Evolutionary conservation across 2,329 filamentous ascomycete species (phyloP), one percentile per base, ranked within the genome.

Genomic region (Cercospora sesami): DNA sequence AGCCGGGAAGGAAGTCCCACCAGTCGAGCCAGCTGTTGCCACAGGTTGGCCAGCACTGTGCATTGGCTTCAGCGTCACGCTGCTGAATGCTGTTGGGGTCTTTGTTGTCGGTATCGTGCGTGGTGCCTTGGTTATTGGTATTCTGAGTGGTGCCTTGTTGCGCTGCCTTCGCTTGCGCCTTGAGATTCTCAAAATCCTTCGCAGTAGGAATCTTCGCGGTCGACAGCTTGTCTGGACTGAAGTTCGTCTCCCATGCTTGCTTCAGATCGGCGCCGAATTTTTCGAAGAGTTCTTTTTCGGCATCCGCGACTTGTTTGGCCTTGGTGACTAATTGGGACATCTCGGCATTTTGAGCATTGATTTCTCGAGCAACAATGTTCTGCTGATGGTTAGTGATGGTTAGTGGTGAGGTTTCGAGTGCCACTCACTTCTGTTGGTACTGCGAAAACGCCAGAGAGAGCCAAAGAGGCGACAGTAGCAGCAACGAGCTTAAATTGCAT

Each of bases 401-500:
- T 9, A 55, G 5, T 16, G 3, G 9, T 4, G 28, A n/a, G 6
- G 62, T 2, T 4, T 8, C 12, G 23, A 8, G 33, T 9, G 36
- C n/a, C 18, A 4, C 45, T 63, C 12, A 55, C 61, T 21, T 23
- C 16, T 33, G 26, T 33, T 31, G 62, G 62, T 45, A 36, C 59
- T 42, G 64, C 64, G 16, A 66, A 33, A 26, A 55, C 59, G 45
- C 64, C 64, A 26, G 64, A 63, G 48, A 63, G 18, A 18, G 64
- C 64, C 36, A 42, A 28, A 30, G 64, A 53, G 26, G 64, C 59
- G 28, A 66, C 28, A 9, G 64, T 36, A 57, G 59, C 64, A 39
- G 48, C 55, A 31, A 66, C 33, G 59, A 55, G 59, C 59, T 66
- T 66, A 45, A 66, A 58, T n/a, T 66, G 64, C 64, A 66, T 63